phyloP scores from a whole-genome alignment of 305 asterid genomes.

The Fraxinus platypoda region DNA sequence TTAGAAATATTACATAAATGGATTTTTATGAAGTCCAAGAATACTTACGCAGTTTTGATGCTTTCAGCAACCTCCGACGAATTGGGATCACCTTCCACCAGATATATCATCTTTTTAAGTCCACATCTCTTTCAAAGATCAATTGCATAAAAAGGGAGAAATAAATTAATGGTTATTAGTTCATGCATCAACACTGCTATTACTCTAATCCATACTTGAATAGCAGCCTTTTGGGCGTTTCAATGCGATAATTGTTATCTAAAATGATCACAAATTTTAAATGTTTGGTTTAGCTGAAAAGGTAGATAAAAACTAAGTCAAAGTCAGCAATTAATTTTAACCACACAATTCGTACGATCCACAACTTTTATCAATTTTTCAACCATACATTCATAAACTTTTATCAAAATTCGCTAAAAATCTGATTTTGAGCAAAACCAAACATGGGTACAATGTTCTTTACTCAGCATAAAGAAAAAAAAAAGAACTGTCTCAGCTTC shows the following conservation, averaged over 20 bases:
- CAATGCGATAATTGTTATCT: neutral
- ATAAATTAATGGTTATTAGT: slow-evolving; percentile 12
- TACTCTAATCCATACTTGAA: neutral
- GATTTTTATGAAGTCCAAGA: slow-evolving; percentile 9
- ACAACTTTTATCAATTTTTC: neutral
- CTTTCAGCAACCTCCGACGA: slow-evolving; percentile 88
- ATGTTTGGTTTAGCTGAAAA: neutral
- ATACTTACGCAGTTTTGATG: slow-evolving; percentile 90
- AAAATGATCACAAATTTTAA: neutral
- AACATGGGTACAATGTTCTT: neutral
- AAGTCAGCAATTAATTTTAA: neutral
- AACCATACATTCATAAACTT: neutral
- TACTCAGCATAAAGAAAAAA: neutral
- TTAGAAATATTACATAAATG: slow-evolving; percentile 12
- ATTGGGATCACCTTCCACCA: slow-evolving; percentile 97
- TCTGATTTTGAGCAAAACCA: neutral
- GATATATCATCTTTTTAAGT: slow-evolving; percentile 91
- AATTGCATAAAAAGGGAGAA: slow-evolving; percentile 12
- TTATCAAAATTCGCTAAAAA: neutral
- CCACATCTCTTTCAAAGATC: slow-evolving; percentile 67
- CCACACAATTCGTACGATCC: neutral
- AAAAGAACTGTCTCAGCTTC: neutral
- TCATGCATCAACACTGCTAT: neutral
- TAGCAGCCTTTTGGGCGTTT: neutral
- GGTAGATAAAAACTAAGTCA: neutral